Evolutionary conservation across 1,284 basidiomycete species (phyloP).

Genomic region (Inonotus obliquus): DNA sequence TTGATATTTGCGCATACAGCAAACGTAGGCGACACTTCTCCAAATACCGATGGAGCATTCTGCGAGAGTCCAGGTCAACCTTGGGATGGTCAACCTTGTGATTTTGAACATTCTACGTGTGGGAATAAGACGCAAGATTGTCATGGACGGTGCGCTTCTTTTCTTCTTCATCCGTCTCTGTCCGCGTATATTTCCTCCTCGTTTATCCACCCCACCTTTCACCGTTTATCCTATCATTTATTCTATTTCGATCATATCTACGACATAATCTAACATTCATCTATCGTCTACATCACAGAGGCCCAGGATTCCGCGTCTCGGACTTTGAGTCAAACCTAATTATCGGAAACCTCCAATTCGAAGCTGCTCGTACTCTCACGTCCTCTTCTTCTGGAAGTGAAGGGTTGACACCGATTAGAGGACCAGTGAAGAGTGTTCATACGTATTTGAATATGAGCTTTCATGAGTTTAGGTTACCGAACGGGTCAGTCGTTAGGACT

Average conservation of each 20-base stretch:
- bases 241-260: not conserved
- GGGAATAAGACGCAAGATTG: slow-evolving; percentile 65
- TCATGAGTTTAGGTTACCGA: slow-evolving; percentile 59
- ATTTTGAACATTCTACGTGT: slow-evolving; percentile 67
- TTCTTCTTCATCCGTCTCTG: not conserved
- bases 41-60: slow-evolving; percentile 72
- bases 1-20: slow-evolving; percentile 34
- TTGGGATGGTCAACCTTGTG: slow-evolving; percentile 62
- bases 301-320: slow-evolving; percentile 66
- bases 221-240: no score
- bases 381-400: slow-evolving; percentile 17
- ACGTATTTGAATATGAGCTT: slow-evolving; percentile 64
- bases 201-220: no score
- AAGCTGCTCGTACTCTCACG: slow-evolving; percentile 63
- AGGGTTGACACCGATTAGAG: slow-evolving; percentile 35
- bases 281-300: slow-evolving; percentile 44
- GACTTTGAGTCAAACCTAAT: slow-evolving; percentile 70
- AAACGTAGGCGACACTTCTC: slow-evolving; percentile 74
- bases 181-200: no score
- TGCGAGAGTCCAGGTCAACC: slow-evolving; percentile 70
- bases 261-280: not conserved
- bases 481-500: slow-evolving; percentile 65
- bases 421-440: slow-evolving; percentile 62
- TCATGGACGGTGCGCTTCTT: slow-evolving; percentile 54
- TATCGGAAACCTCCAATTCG: slow-evolving; percentile 62